A percentile compares a stretch with the other conserved stretches of the same genome.
Conservation (phyloP, 202 grass and related monocot genomes). For the Eragrostis tef region DNA sequence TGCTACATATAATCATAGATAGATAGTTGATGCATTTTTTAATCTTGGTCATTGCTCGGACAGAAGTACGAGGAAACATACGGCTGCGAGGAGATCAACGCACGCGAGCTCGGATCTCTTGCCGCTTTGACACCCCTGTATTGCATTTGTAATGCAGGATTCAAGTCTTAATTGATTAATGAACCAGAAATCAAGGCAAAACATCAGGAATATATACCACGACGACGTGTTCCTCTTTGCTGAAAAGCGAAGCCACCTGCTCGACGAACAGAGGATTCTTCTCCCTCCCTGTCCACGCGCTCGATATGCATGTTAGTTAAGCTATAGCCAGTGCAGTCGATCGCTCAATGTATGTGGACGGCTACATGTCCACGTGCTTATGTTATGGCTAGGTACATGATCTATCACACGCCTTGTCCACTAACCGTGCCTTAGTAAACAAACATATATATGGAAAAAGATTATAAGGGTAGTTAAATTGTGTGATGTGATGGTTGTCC, state of each 20-base stretch:
- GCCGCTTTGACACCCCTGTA: constrained; percentile 72
- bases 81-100: constrained; percentile 53
- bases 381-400: background rate
- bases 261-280: constrained; percentile 68
- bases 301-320: background rate
- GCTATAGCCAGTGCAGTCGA: no score
- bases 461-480: no score
- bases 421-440: no score
- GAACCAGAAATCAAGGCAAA: background rate
- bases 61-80: constrained; percentile 12
- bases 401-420: no score
- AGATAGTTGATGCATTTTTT: background rate
- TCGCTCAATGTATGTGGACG: no score
- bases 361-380: no score
- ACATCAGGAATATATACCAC: constrained; percentile 22
- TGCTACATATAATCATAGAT: constrained; percentile 6
- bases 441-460: no score
- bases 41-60: background rate
- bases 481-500: no score
- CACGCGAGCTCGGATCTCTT: constrained; percentile 70
- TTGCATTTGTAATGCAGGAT: background rate
- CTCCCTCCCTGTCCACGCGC: constrained; percentile 52
- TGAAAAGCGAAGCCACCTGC: constrained; percentile 59
- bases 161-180: background rate
- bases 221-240: constrained; percentile 61